Evolutionary conservation across 495 filamentous ascomycete species (phyloP).

Genomic region (Daldinia vernicosa): DNA sequence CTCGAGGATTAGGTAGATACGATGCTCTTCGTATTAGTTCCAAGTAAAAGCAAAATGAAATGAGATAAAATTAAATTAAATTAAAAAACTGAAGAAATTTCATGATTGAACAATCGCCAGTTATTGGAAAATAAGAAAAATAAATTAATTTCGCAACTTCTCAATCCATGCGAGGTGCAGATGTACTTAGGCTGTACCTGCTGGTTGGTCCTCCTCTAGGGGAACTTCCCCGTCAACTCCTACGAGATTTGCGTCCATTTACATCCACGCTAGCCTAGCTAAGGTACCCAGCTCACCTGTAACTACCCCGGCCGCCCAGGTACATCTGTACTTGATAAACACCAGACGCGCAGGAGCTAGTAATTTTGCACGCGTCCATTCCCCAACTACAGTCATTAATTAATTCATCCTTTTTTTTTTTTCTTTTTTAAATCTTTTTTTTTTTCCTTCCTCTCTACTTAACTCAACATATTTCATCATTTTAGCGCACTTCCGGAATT

Average conservation of each 20-base stretch:
- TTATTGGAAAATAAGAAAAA: conserved; percentile 28
- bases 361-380: conserved; percentile 28
- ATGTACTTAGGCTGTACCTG: conserved; percentile 19
- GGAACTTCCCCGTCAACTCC: conserved; percentile 30
- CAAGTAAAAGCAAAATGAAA: conserved; percentile 4
- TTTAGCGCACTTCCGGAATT: not conserved
- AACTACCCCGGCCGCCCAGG: conserved; percentile 2
- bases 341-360: conserved; percentile 30
- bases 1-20: not conserved
- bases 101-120: not conserved
- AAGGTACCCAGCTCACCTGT: conserved; percentile 13
- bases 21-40: not conserved
- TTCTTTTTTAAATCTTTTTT: conserved; percentile 17
- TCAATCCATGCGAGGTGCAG: conserved; percentile 21
- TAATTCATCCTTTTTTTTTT: conserved; percentile 16
- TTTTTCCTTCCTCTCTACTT: conserved; percentile 9
- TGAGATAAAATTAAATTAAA: conserved; percentile 15
- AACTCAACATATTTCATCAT: conserved; percentile 10
- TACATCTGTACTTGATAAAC: conserved; percentile 25
- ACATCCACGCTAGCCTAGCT: not conserved
- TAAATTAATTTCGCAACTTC: conserved; percentile 27
- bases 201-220: not conserved
- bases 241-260: conserved; percentile 11
- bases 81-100: conserved; percentile 9
- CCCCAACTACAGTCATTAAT: conserved; percentile 15